These are phyloP conservation scores for Lachnum nothofagi DNA, from an alignment of 2,329 filamentous ascomycete genomes.

Conservation along the genomic window DNA sequence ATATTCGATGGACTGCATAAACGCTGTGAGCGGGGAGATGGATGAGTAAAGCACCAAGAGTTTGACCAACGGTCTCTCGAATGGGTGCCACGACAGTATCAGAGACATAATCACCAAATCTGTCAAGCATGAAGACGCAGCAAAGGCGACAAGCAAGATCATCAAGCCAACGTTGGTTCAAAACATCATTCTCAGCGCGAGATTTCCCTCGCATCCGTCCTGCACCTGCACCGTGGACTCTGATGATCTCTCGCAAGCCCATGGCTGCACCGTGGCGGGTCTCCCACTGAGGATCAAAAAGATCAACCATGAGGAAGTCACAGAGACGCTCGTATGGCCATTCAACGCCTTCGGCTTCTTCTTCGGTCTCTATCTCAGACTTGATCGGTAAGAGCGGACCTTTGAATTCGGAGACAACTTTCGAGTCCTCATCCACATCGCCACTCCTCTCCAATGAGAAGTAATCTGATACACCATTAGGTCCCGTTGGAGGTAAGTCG, in stretches of 20 bases:
- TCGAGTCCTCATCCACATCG: conserved; percentile 80
- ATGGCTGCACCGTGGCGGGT: conserved; percentile 93
- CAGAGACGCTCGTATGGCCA: conserved; percentile 95
- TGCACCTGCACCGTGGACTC: conserved; percentile 85
- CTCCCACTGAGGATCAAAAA: conserved; percentile 93
- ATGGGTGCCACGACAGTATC: conserved; percentile 97
- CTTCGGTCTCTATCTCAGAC: conserved; percentile 74
- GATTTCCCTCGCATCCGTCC: conserved; percentile 69
- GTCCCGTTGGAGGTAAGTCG: conserved; percentile 45
- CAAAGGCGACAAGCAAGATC: conserved; percentile 92
- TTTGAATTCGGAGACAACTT: conserved; percentile 94
- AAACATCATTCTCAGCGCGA: conserved; percentile 66
- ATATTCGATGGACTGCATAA: conserved; percentile 73
- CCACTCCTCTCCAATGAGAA: conserved; percentile 79
- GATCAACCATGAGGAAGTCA: conserved; percentile 86
- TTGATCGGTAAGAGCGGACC: conserved; percentile 76
- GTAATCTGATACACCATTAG: conserved; percentile 69
- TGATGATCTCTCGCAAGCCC: conserved; percentile 83
- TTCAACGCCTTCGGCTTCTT: conserved; percentile 70
- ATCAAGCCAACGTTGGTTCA: conserved; percentile 84
- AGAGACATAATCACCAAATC: conserved; percentile 95
- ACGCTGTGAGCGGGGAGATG: conserved; percentile 77
- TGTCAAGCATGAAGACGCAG: conserved; percentile 94
- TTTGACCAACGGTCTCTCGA: conserved; percentile 90
- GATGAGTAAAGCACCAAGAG: conserved; percentile 80